Evolutionary conservation across 148 eudicot species (phyloP).

Genomic region (Simmondsia chinensis): DNA sequence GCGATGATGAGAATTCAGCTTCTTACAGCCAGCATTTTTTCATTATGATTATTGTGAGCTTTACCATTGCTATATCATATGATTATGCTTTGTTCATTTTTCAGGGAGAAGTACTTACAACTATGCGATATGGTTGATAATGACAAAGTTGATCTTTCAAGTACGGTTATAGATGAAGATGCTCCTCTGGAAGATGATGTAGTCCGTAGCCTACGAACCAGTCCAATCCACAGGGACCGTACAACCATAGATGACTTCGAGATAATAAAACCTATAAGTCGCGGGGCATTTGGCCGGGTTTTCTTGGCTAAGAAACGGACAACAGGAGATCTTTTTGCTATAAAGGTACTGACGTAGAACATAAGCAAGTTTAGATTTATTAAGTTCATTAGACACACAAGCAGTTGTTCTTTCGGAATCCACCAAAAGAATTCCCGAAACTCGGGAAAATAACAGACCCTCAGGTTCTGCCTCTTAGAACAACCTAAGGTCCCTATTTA

Average conservation of each 20-base stretch:
- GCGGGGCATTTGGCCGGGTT: constrained; percentile 98
- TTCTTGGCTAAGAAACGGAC: constrained; percentile 92
- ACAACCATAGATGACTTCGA: constrained; percentile 98
- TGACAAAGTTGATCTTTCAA: constrained; percentile 79
- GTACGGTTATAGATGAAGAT: constrained; percentile 97
- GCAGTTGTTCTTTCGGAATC: no score
- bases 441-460: no score
- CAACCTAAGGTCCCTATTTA: no score
- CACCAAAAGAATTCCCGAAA: no score
- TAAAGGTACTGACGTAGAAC: constrained; percentile 49
- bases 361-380: neutral
- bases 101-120: constrained; percentile 94
- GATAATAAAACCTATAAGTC: constrained; percentile 95
- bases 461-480: no score
- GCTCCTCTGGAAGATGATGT: constrained; percentile 98
- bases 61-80: neutral
- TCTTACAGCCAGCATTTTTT: neutral
- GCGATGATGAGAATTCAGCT: neutral
- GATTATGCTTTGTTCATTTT: constrained; percentile 2
- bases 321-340: constrained; percentile 98
- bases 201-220: constrained; percentile 84
- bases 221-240: constrained; percentile 93
- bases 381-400: no score
- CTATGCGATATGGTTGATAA: constrained; percentile 86
- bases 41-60: neutral